Conservation (phyloP, 2,329 filamentous ascomycete species). For the Amphichorda felina region DNA sequence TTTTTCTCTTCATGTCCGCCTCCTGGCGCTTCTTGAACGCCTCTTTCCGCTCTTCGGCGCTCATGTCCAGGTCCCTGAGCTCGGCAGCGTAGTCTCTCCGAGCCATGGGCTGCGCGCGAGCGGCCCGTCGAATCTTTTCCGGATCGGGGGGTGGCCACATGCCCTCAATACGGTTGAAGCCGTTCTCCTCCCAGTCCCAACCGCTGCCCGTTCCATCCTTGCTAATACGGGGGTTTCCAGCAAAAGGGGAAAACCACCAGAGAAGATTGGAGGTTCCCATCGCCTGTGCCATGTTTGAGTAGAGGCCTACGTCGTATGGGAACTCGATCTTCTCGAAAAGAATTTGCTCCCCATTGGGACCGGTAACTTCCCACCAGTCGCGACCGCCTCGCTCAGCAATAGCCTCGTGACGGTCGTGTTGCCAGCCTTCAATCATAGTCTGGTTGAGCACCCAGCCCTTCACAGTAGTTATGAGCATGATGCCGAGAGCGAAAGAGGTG, state of each 20-base stretch:
- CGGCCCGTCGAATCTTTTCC: constrained; percentile 40
- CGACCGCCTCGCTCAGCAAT: constrained; percentile 34
- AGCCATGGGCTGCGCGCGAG: constrained; percentile 24
- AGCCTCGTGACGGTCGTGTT: constrained; percentile 51
- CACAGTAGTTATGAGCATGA: constrained; percentile 53
- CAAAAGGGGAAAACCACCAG: constrained; percentile 59
- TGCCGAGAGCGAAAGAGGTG: constrained; percentile 46
- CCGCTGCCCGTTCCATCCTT: constrained; percentile 27
- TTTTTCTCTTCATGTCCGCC: constrained; percentile 28
- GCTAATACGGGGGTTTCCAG: constrained; percentile 33
- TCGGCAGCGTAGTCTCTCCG: constrained; percentile 20
- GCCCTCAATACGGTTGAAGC: constrained; percentile 52
- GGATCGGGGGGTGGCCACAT: constrained; percentile 55
- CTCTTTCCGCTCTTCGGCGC: constrained; percentile 30
- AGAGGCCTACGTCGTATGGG: constrained; percentile 71
- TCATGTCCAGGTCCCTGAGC: constrained; percentile 12
- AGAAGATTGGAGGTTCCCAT: constrained; percentile 60
- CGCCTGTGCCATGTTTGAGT: constrained; percentile 58
- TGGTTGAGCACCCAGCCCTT: constrained; percentile 55
- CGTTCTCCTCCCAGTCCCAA: constrained; percentile 63
- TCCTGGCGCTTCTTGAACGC: constrained; percentile 39
- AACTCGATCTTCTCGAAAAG: constrained; percentile 58
- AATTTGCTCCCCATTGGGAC: constrained; percentile 25
- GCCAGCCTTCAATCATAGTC: constrained; percentile 76
- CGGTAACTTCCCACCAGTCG: constrained; percentile 29